These are phyloP conservation scores for Phyllosticta citribraziliensis DNA, from an alignment of 2,329 filamentous ascomycete species.

Conservation along the genomic window DNA sequence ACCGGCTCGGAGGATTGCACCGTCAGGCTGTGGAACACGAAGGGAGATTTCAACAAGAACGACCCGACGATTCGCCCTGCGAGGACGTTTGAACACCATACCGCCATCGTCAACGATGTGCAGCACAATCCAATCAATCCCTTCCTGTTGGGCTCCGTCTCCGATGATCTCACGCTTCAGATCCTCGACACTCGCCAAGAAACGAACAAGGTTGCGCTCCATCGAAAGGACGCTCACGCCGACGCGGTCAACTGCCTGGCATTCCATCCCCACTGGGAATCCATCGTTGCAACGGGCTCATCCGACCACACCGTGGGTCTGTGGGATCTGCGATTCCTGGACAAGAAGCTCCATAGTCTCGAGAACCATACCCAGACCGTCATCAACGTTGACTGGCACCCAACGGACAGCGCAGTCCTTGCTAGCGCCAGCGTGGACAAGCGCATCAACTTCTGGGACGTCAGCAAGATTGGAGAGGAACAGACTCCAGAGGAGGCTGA, in stretches of 20 bases:
- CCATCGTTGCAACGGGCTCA: constrained; percentile 82
- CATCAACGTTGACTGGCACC: constrained; percentile 90
- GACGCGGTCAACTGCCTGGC: constrained; percentile 95
- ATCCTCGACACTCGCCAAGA: constrained; percentile 74
- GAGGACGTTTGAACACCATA: constrained; percentile 77
- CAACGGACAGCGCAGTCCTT: constrained; percentile 75
- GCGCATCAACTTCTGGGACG: constrained; percentile 92
- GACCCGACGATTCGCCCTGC: constrained; percentile 61
- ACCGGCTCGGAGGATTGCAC: constrained; percentile 90
- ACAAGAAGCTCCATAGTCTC: constrained; percentile 79
- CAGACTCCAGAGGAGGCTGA: constrained; percentile 91
- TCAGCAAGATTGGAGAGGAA: constrained; percentile 84
- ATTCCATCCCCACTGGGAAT: constrained; percentile 88
- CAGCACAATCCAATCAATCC: constrained; percentile 85
- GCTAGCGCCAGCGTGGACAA: constrained; percentile 90
- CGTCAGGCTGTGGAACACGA: constrained; percentile 87
- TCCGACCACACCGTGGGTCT: constrained; percentile 91
- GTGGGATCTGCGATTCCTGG: constrained; percentile 89
- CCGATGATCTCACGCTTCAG: constrained; percentile 87
- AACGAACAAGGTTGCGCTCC: constrained; percentile 56
- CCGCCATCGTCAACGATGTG: constrained; percentile 89
- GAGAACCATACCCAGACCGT: constrained; percentile 85
- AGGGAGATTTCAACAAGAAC: constrained; percentile 55
- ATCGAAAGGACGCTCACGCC: constrained; percentile 65
- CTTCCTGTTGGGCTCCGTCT: constrained; percentile 77